phyloP scores from a whole-genome alignment of 345 rosid species.

The Noccaea caerulescens region DNA sequence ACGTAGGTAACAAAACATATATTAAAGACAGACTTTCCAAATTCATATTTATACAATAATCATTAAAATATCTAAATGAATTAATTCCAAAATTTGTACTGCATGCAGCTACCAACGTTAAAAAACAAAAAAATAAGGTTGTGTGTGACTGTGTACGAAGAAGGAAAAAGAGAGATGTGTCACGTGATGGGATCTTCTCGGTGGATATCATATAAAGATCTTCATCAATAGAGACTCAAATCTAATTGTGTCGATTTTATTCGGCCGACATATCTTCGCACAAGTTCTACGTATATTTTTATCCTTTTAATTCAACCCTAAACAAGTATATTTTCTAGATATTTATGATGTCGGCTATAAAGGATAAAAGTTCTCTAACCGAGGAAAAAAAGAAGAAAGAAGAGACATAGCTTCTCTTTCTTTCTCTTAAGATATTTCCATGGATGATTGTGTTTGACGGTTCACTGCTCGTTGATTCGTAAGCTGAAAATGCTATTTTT shows the following conservation, averaged over 20 bases:
- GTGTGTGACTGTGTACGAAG: conserved; percentile 20
- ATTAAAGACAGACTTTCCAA: background rate
- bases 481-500: background rate
- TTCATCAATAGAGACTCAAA: conserved; percentile 27
- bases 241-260: conserved; percentile 11
- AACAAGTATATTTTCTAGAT: conserved; percentile 28
- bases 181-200: conserved; percentile 38
- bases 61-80: background rate
- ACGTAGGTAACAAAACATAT: background rate
- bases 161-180: conserved; percentile 20
- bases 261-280: conserved; percentile 42
- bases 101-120: conserved; percentile 24
- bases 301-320: background rate
- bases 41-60: background rate
- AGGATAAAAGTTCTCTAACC: conserved; percentile 5
- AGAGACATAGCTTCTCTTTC: background rate
- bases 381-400: background rate
- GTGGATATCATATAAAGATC: conserved; percentile 40
- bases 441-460: background rate
- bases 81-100: conserved; percentile 9
- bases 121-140: conserved; percentile 22
- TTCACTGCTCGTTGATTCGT: conserved; percentile 10
- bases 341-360: conserved; percentile 33
- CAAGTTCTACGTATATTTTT: conserved; percentile 17
- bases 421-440: conserved; percentile 26